phyloP scores from a whole-genome alignment of 257 asterid species.

The Datura wrightii region DNA sequence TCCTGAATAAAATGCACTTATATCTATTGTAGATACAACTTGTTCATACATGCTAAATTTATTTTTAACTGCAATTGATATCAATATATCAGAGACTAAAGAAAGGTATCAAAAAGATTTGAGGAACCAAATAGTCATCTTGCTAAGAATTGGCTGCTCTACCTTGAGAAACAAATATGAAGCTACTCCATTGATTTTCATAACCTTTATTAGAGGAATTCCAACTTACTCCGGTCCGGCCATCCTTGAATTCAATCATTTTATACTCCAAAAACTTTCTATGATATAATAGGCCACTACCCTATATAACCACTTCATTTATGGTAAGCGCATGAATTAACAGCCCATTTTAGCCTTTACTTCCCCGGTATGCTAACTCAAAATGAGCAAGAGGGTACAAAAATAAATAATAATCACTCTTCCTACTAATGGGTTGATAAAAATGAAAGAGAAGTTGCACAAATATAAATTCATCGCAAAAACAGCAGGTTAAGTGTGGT shows the following conservation, averaged over 20 bases:
- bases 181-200: background rate
- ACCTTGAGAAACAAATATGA: constrained; percentile 18
- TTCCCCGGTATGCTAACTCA: background rate
- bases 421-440: constrained; percentile 17
- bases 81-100: background rate
- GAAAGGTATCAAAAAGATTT: background rate
- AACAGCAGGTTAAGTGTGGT: background rate
- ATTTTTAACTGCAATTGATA: background rate
- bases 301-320: constrained; percentile 8
- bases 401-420: background rate
- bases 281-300: background rate
- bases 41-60: background rate
- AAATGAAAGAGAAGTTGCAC: background rate
- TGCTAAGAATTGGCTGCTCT: background rate
- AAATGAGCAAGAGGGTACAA: background rate
- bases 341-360: background rate
- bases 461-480: background rate
- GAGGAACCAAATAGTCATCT: background rate
- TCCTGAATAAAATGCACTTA: background rate
- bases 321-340: background rate
- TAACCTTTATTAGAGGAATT: background rate
- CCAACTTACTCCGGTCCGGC: background rate
- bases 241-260: constrained; percentile 15
- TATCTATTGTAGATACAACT: background rate
- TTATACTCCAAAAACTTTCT: background rate